Evolutionary conservation across 2,329 filamentous ascomycete genomes (phyloP), one percentile per base, ranked within the genome.

Genomic region (Cordyceps pruinosa): DNA sequence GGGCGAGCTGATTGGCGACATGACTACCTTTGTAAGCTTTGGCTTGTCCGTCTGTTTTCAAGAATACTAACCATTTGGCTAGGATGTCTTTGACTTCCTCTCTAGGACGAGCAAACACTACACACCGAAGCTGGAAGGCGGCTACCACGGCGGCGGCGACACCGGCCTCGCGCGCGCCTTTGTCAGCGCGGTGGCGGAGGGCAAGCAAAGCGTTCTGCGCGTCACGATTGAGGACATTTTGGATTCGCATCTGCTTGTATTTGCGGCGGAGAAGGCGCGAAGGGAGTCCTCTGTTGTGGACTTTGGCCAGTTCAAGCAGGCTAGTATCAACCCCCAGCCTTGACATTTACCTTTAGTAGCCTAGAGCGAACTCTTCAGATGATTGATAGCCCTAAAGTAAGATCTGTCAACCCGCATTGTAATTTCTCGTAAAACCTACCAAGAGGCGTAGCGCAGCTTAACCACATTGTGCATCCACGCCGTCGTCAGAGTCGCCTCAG

Each of bases 11-110:
- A 59, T 61, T 30, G 59, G 59, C 44, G 58, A 61, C 47, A 61
- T 61, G 59, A 57, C 50, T 19, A 59, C 59, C 6, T 61, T 61
- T 53, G 59, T 61, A 41, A 52, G 59, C 21, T 25, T 42, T 21
- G 21, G 8, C 3, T 21, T 25, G 7, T 10, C 6, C 4, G 2
- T 12, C 6, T 1, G 25, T 2, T 4, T 23, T 23, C 5, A 0
- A 26, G 21, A 34, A 13, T 26, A 19, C 34, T 52, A 7, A 52
- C 15, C 1, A 7, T 7, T 15, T 8, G 4, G 10, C 2, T 5
- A 61, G 59, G 52, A 59, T 39, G 58, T 61, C 7, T 61, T 59
- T 30, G 59, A 61, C 42, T 61, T 61, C 19, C 55, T 61, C 13
- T 58, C 58, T 9, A 26, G 59, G 13, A 55, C 45, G 12, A 59